A percentile compares a stretch with the other conserved stretches of the same genome.
phyloP scores from a whole-genome alignment of 306 rosid species.

The Castanopsis chinensis region DNA sequence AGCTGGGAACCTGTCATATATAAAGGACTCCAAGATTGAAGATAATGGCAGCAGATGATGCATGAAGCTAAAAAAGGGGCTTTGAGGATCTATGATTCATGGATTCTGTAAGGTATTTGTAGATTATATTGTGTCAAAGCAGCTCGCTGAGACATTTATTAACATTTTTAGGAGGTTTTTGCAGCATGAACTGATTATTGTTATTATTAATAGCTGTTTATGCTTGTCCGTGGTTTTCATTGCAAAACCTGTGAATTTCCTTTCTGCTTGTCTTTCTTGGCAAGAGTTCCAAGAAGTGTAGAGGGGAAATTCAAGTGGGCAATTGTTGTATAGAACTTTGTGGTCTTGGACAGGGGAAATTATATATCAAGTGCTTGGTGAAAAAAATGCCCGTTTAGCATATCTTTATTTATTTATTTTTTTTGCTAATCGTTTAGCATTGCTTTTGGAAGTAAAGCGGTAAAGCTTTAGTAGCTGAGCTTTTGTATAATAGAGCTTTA shows the following conservation, averaged over 20 bases:
- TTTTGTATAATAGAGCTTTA: too few relatives aligned
- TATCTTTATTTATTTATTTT: too few relatives aligned
- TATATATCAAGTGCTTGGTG: not conserved
- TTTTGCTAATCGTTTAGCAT: too few relatives aligned
- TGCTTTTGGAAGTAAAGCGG: too few relatives aligned
- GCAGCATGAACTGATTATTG: slow-evolving; percentile 24
- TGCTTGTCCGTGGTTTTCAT: slow-evolving; percentile 19
- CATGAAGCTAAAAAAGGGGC: slow-evolving; percentile 9
- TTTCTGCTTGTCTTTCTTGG: not conserved
- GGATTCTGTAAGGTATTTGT: slow-evolving; percentile 37
- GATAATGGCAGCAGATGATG: slow-evolving; percentile 42
- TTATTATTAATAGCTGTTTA: slow-evolving; percentile 14
- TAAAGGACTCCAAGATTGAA: slow-evolving; percentile 43
- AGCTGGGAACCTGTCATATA: slow-evolving; percentile 40
- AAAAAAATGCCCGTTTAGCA: too few relatives aligned
- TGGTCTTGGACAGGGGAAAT: not conserved
- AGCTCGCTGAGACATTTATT: slow-evolving; percentile 78
- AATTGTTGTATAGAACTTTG: not conserved
- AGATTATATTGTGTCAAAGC: slow-evolving; percentile 60
- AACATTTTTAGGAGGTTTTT: slow-evolving; percentile 25
- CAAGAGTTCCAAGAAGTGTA: not conserved
- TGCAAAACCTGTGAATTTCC: not conserved
- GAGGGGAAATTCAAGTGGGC: not conserved
- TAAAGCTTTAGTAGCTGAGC: too few relatives aligned
- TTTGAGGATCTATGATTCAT: slow-evolving; percentile 13